Conservation (phyloP, 352 stramenopile genomes). For the Phytophthora vignae region DNA sequence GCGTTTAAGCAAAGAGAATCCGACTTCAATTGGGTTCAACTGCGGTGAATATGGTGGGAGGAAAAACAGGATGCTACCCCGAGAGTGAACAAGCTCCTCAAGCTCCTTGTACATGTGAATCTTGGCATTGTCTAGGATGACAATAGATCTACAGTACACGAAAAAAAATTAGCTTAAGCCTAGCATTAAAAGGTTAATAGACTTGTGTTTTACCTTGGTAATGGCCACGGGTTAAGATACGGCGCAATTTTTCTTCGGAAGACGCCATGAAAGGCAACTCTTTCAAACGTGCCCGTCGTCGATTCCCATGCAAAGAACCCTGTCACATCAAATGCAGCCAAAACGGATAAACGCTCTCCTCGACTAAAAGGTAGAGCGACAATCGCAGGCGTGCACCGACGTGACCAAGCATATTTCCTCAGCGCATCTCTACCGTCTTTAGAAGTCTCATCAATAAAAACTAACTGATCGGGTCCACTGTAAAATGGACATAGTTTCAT, state of each 20-base stretch:
- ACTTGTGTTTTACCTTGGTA: background rate
- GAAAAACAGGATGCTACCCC: background rate
- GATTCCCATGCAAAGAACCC: background rate
- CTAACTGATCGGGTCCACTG: conserved; percentile 1
- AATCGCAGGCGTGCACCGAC: background rate
- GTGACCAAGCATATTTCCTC: conserved; percentile 2
- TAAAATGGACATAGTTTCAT: background rate
- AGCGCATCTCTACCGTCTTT: conserved; percentile 1
- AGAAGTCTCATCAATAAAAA: conserved; percentile 10
- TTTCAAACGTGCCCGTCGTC: background rate
- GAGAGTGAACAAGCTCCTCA: background rate
- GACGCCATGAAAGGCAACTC: background rate
- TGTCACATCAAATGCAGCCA: background rate
- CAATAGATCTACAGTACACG: background rate
- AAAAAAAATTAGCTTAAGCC: background rate
- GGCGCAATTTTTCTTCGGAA: background rate
- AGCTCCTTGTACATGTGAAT: background rate
- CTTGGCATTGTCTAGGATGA: background rate
- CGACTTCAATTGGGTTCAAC: background rate
- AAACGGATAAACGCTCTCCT: background rate
- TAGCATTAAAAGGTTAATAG: background rate
- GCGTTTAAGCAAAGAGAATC: background rate
- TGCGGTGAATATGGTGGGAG: background rate
- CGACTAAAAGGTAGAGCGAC: background rate
- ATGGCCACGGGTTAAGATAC: background rate